A percentile compares a stretch with the other conserved stretches of the same genome.
These are phyloP conservation scores for Alternaria sp. DNA, from an alignment of 2,329 filamentous ascomycete genomes.

Conservation along the genomic window DNA sequence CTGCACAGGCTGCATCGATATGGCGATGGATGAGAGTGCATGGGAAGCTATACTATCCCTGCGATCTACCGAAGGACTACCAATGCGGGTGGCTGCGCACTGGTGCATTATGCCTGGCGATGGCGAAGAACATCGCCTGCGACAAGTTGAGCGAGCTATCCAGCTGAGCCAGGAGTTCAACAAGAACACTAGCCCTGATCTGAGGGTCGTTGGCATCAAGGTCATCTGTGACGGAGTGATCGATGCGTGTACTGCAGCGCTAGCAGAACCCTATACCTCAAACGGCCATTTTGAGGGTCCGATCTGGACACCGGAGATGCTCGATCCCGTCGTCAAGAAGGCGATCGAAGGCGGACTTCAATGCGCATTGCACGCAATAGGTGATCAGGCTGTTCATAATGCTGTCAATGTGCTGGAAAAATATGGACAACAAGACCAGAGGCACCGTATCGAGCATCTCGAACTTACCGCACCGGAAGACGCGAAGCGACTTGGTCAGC, in stretches of 20 bases:
- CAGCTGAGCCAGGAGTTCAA: conserved; percentile 57
- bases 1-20: conserved; percentile 63
- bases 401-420: conserved; percentile 63
- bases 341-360: conserved; percentile 64
- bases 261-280: conserved; percentile 63
- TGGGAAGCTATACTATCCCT: conserved; percentile 60
- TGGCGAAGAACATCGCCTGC: conserved; percentile 53
- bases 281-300: conserved; percentile 57
- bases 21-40: conserved; percentile 65
- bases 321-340: conserved; percentile 61
- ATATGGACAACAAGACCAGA: conserved; percentile 52
- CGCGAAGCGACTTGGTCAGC: conserved; percentile 61
- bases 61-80: conserved; percentile 43
- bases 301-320: conserved; percentile 61
- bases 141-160: conserved; percentile 60
- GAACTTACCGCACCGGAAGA: conserved; percentile 65
- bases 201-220: conserved; percentile 66
- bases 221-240: conserved; percentile 70
- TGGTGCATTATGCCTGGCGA: conserved; percentile 61
- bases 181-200: conserved; percentile 53
- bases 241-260: conserved; percentile 68
- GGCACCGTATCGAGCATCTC: conserved; percentile 70
- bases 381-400: conserved; percentile 64
- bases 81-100: conserved; percentile 61
- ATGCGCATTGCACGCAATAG: conserved; percentile 70